A percentile compares a stretch with the other conserved stretches of the same genome.
These are phyloP conservation scores for Cnidoscolus chayamansa DNA, from an alignment of 441 rosid species.

Conservation along the genomic window DNA sequence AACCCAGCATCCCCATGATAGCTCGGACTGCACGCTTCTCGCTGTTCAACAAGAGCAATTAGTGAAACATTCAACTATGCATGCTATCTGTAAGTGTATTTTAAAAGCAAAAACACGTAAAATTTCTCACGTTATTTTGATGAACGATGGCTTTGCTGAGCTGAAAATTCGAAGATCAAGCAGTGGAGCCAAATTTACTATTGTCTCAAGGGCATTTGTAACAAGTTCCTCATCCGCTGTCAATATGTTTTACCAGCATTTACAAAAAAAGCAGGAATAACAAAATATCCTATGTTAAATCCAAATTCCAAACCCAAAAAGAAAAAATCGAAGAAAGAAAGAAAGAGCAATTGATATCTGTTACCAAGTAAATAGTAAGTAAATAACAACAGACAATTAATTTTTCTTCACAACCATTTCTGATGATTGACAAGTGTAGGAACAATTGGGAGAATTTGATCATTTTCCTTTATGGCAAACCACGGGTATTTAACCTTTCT, in stretches of 20 bases:
- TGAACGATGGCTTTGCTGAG: constrained; percentile 70
- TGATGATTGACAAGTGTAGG: too few relatives aligned
- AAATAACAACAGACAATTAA: too few relatives aligned
- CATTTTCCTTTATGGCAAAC: too few relatives aligned
- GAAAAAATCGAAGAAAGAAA: too few relatives aligned
- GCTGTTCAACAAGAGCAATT: constrained; percentile 39
- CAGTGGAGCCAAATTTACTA: constrained; percentile 86
- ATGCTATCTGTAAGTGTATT: constrained; percentile 9
- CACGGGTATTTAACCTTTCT: too few relatives aligned
- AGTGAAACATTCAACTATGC: constrained; percentile 12
- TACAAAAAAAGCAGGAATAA: background rate
- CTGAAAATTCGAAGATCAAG: constrained; percentile 94
- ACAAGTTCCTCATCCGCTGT: constrained; percentile 97
- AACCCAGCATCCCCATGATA: constrained; percentile 77
- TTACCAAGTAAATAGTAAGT: too few relatives aligned
- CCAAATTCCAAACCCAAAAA: background rate
- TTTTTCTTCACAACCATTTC: too few relatives aligned
- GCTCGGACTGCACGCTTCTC: constrained; percentile 90
- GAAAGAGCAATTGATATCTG: too few relatives aligned
- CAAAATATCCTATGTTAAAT: background rate
- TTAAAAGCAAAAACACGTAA: background rate
- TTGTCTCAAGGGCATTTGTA: constrained; percentile 83
- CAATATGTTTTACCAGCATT: constrained; percentile 6
- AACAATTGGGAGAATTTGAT: too few relatives aligned
- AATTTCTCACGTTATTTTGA: constrained; percentile 68